Base-by-base conservation (phyloP, 2,329 filamentous ascomycete species). In the Neopestalotiopsis clavispora region DNA sequence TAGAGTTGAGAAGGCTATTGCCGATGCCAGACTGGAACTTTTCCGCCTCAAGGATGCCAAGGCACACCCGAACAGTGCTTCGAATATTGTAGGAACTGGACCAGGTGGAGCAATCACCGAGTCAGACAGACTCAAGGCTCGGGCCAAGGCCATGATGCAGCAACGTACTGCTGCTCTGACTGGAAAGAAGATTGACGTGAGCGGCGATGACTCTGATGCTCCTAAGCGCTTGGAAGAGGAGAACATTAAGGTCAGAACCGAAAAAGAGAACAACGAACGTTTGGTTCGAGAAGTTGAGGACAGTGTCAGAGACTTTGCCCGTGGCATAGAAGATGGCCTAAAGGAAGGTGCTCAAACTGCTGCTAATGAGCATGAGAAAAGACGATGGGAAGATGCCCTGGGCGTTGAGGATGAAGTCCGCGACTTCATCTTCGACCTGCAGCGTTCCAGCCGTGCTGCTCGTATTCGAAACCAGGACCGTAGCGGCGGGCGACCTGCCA, bases 211-310 rank as follows among this genome's bases (percentile, higher is more conserved):
- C 71, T 86, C 88, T 32, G 93, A 93, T 72, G 94, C 93, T 3
- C 91, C 94, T 61, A 93, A 94, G 81, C 90, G 96, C 42, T 81
- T 98, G 17, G 96, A 98, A 79, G 93, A 97, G 74, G 95, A 99
- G 81, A 96, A 86, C 74, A 90, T 92, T 71, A 92, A 91, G 73
- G 89, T 95, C 63, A 91, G 91, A 78, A 91, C 90, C 12, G 96
- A 99, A 77, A 93, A 93, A 75, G 95, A 98, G 78, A 93, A 94
- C 75, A 97, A 98, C 75, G 96, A 99, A 80, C 90, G 92, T 68
- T 98, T 99, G 95, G 95, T 97, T 30, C 91, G 90, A 67, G 96
- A 99, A 80, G 95, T 99, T 1, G 96, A 99, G 78, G 96, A 98
- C 58, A 97, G 95, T 75, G 95, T 98, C 60, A 91, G 91, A 34